These are phyloP conservation scores for Cordyceps cicadae DNA, from an alignment of 2,329 filamentous ascomycete genomes.

Conservation along the genomic window DNA sequence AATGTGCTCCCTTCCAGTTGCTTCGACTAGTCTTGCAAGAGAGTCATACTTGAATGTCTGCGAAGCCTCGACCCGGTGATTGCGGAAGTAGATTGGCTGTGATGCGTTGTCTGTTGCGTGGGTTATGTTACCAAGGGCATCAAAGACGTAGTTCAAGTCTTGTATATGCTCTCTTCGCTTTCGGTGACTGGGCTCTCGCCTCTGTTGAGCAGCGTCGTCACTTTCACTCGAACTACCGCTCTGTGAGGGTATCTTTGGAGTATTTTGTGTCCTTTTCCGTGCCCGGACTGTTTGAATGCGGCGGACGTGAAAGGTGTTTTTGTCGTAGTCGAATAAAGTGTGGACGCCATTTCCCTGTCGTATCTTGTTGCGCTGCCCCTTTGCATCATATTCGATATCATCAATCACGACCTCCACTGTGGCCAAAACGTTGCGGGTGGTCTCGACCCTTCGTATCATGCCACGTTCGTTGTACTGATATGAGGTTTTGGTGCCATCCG, in stretches of 20 bases:
- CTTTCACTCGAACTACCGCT: not conserved
- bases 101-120: conserved; percentile 16
- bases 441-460: not conserved
- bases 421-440: not conserved
- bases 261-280: not conserved
- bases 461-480: conserved; percentile 7
- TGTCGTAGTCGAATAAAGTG: not conserved
- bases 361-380: conserved; percentile 1
- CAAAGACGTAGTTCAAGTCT: conserved; percentile 17
- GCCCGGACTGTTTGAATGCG: not conserved
- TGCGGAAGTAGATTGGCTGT: conserved; percentile 18
- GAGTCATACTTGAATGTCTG: conserved; percentile 11
- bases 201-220: not conserved
- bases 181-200: not conserved
- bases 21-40: conserved; percentile 7
- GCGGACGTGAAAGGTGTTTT: not conserved
- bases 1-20: conserved; percentile 12
- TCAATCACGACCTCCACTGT: not conserved
- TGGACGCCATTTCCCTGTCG: conserved; percentile 2
- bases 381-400: conserved; percentile 9
- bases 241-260: not conserved
- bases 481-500: conserved; percentile 2
- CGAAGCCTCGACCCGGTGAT: conserved; percentile 13
- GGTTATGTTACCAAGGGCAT: conserved; percentile 15
- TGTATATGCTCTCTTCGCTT: conserved; percentile 11